Conservation (phyloP, 169 alveolate genomes). For the Plasmodium knowlesi region DNA sequence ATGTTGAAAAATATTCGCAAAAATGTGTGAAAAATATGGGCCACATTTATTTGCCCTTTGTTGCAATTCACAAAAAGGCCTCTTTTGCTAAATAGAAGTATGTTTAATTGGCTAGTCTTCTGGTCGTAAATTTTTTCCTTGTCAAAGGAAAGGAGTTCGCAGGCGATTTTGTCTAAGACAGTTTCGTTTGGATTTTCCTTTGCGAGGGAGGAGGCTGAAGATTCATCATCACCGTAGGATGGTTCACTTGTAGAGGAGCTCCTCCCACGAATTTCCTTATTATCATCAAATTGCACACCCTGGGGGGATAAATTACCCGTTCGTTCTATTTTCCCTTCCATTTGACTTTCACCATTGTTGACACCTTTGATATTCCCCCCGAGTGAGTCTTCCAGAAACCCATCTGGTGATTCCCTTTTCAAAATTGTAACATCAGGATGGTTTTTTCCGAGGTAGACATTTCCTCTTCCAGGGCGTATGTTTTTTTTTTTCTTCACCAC, state of each 20-base stretch:
- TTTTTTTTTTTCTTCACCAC: constrained; percentile 50
- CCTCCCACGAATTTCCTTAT: not conserved
- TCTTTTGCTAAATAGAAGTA: constrained; percentile 49
- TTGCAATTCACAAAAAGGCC: constrained; percentile 53
- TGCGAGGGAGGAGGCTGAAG: constrained; percentile 10
- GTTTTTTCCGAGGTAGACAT: not conserved
- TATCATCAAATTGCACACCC: not conserved
- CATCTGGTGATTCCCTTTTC: not conserved
- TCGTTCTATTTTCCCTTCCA: not conserved
- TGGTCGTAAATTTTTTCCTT: constrained; percentile 46
- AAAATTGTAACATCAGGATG: not conserved
- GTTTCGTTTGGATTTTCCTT: constrained; percentile 27
- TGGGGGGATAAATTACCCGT: not conserved
- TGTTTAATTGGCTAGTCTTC: constrained; percentile 3
- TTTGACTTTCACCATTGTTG: not conserved
- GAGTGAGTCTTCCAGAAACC: not conserved
- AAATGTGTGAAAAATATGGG: constrained; percentile 26
- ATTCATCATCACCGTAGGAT: not conserved
- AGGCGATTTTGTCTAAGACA: constrained; percentile 33
- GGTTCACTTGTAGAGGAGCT: not conserved
- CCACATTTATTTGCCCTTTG: constrained; percentile 55
- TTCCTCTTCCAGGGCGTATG: not conserved
- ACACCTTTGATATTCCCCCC: not conserved
- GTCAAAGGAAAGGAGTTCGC: constrained; percentile 28
- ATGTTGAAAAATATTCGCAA: constrained; percentile 57